Evolutionary conservation across 2,329 filamentous ascomycete genomes (phyloP), one percentile per base, ranked within the genome.

Genomic region (Fusarium sublunatum): DNA sequence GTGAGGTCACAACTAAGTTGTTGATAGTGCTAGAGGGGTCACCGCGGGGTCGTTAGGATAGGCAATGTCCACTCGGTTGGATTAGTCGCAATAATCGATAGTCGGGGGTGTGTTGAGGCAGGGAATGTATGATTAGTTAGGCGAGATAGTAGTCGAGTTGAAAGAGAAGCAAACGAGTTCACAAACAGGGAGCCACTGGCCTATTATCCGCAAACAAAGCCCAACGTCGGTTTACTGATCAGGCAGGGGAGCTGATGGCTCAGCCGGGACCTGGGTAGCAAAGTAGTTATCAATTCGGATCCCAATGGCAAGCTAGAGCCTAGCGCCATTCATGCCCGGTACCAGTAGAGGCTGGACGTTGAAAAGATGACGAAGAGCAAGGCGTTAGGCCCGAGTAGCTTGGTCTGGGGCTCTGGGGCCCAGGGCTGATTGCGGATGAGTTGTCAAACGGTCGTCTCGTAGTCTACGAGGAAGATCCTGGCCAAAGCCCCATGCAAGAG

Each of bases 381-480:
- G 69, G 69, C 68, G 68, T 65, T 67, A 56, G 63, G 62, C 65
- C 67, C 58, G 59, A 54, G 67, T 67, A 70, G 68, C 63, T 70
- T 65, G 36, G 58, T 69, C 69, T 68, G 69, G 69, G 68, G 68
- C 69, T 69, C 64, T 65, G 67, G 67, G 60, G 67, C 44, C 61
- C 63, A 69, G 71, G 72, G 72, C 72, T 69, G 73, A 72, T 70
- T 67, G 56, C 56, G 66, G 59, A 64, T 72, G 73, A 74, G 70
- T 75, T 76, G 73, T 75, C 72, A 74, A 67, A 74, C 74, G 62
- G 70, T 65, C 63, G 72, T 74, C 70, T 74, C 67, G 74, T 68
- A 67, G 68, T 72, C 70, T 76, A 73, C 78, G 73, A 70, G 78
- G 77, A 76, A 68, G 70, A 79, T 76, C 78, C 77, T 70, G 70